phyloP scores from a whole-genome alignment of 495 filamentous ascomycete genomes.

The Thozetella sp. region DNA sequence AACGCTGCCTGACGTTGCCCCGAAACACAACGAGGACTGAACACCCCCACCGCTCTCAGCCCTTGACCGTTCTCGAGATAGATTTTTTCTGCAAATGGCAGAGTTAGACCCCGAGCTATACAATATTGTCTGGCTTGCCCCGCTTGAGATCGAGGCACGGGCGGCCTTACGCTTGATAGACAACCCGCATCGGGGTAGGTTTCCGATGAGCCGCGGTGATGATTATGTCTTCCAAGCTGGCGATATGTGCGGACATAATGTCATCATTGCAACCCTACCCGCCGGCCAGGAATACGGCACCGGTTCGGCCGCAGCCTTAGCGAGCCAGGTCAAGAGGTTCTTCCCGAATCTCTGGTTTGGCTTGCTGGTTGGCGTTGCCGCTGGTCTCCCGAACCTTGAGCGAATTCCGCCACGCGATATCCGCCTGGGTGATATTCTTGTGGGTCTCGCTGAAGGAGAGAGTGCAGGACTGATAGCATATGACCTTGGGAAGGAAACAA shows the following conservation, averaged over 20 bases:
- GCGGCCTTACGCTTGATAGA: slow-evolving; percentile 23
- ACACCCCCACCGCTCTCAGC: no score
- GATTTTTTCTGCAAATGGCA: no score
- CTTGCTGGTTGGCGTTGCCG: slow-evolving; percentile 34
- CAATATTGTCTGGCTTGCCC: slow-evolving; percentile 25
- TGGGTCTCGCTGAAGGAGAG: slow-evolving; percentile 18
- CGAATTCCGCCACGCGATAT: slow-evolving; percentile 30
- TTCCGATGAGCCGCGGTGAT: slow-evolving; percentile 24
- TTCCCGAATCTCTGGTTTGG: slow-evolving; percentile 40
- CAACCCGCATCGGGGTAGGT: slow-evolving; percentile 18
- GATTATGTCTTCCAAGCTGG: slow-evolving; percentile 35
- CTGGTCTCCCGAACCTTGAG: slow-evolving; percentile 23
- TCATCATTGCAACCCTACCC: slow-evolving; percentile 39
- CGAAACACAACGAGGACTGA: no score
- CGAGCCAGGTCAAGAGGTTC: slow-evolving; percentile 34
- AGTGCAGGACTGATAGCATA: slow-evolving; percentile 23
- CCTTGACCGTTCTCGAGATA: not conserved
- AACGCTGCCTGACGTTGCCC: no score
- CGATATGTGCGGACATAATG: slow-evolving; percentile 38
- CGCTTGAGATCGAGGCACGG: slow-evolving; percentile 21
- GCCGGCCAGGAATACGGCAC: slow-evolving; percentile 33
- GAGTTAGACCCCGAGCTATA: slow-evolving; percentile 6
- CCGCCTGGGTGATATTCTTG: slow-evolving; percentile 40
- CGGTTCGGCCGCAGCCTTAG: slow-evolving; percentile 35
- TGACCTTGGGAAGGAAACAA: slow-evolving; percentile 19